phyloP scores from a whole-genome alignment of 768 basidiomycete species.

The Gymnopilus dilepis region DNA sequence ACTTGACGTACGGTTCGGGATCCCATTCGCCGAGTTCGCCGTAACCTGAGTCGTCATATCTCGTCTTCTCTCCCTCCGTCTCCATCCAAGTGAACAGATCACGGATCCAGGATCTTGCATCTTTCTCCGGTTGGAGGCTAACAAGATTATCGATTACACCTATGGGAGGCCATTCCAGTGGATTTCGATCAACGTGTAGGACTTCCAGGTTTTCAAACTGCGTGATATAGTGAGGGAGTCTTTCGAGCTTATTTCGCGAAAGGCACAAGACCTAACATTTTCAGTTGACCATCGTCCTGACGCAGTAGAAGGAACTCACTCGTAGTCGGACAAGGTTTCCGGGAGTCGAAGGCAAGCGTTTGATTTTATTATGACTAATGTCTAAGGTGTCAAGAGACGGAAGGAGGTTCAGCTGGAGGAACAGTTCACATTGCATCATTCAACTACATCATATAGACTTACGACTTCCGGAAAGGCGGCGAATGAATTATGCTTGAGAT shows the following conservation, averaged over 20 bases:
- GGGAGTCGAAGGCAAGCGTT: slow-evolving; percentile 75
- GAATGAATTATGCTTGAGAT: slow-evolving; percentile 85
- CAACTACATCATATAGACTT: slow-evolving; percentile 37
- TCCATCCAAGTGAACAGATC: slow-evolving; percentile 80
- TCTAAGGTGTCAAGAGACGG: slow-evolving; percentile 93
- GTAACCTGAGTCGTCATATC: slow-evolving; percentile 55
- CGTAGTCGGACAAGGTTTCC: slow-evolving; percentile 79
- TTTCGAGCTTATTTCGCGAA: slow-evolving; percentile 81
- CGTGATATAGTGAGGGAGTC: slow-evolving; percentile 78
- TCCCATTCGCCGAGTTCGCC: slow-evolving; percentile 53
- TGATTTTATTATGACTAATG: slow-evolving; percentile 91
- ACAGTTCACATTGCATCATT: neutral
- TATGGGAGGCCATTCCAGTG: slow-evolving; percentile 90
- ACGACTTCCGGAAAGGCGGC: slow-evolving; percentile 87
- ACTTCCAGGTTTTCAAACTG: slow-evolving; percentile 77
- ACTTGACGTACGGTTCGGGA: slow-evolving; percentile 40
- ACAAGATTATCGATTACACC: slow-evolving; percentile 51
- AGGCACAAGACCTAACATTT: slow-evolving; percentile 77
- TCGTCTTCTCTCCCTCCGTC: slow-evolving; percentile 44
- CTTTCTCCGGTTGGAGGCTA: slow-evolving; percentile 49
- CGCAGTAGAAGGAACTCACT: slow-evolving; percentile 40
- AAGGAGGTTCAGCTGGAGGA: slow-evolving; percentile 75
- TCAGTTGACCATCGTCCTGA: neutral
- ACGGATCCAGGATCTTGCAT: slow-evolving; percentile 74
- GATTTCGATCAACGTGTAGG: slow-evolving; percentile 89